Evolutionary conservation across 2,329 filamentous ascomycete genomes (phyloP).

Genomic region (Aspergillus hiratsukae): DNA sequence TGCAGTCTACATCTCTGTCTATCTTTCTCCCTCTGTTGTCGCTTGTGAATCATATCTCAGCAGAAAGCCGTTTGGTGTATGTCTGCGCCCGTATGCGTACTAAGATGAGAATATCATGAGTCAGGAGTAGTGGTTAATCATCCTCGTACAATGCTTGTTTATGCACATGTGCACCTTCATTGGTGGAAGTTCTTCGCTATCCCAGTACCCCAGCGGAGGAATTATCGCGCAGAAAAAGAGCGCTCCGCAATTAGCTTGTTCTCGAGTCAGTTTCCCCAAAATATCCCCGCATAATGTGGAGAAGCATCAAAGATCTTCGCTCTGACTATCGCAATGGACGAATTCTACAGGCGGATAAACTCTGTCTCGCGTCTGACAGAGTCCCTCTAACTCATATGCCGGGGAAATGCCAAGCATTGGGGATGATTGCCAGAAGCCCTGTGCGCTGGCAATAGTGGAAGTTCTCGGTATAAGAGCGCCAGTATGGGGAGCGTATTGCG

Average conservation of each 20-base stretch:
- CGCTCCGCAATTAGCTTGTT: neutral
- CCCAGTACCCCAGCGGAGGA: neutral
- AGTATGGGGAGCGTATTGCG: neutral
- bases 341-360: conserved; percentile 25
- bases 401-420: neutral
- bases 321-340: neutral
- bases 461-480: neutral
- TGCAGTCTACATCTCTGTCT: neutral
- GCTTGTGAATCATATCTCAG: neutral
- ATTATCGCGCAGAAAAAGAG: conserved; percentile 4
- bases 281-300: conserved; percentile 14
- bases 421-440: neutral
- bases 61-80: neutral
- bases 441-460: neutral
- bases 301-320: conserved; percentile 1
- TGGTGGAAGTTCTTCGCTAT: neutral
- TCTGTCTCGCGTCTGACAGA: neutral
- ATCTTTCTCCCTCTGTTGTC: neutral
- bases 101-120: neutral
- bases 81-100: too few relatives aligned
- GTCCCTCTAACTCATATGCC: conserved; percentile 1
- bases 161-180: neutral
- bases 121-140: neutral
- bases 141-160: neutral
- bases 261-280: neutral